Evolutionary conservation across 2,329 filamentous ascomycete genomes (phyloP), one percentile per base, ranked within the genome.

Genomic region (Neurospora crassa): DNA sequence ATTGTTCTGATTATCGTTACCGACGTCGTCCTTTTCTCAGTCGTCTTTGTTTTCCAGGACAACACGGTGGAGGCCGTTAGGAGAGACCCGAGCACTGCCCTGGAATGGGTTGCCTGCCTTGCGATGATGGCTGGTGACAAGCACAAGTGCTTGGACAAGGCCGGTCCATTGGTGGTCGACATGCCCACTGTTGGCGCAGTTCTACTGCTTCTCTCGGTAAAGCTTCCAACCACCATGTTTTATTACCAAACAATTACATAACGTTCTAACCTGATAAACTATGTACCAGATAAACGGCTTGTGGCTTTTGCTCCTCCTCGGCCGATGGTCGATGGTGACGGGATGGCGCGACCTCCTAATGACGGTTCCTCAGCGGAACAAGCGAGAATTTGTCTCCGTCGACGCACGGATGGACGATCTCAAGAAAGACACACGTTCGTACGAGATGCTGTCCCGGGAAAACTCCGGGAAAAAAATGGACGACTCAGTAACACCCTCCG

Each of bases 21-120:
- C 72, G 94, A 98, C 79, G 93, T 98, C 73, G 90, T 97, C 77
- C 97, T 97, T 85, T 97, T 98, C 81, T 91, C 94, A 1, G 85
- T 97, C 67, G 87, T 97, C 70, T 98, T 98, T 79, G 91, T 98
- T 68, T 92, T 93, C 79, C 88, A 97, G 78, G 92, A 97, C 80
- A 91, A 91, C 76, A 87, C 91, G 29, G 86, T 92, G 14, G 82
- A 88, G 69, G 86, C 87, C 3, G 81, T 87, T 24, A 85, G 87
- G 47, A 85, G 89, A 43, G 77, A 90, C 70, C 83, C 83, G 0
- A 74, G 40, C 1, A 85, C 88, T 37, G 88, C 90, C 2, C 73
- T 81, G 43, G 84, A 86, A 3, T 98, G 93, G 92, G 79, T 96
- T 1, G 12, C 79, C 0, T 99, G 96, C 78, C 84, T 99, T n/a